phyloP scores from a whole-genome alignment of 768 basidiomycete genomes.

The Termitomyces sp. region DNA sequence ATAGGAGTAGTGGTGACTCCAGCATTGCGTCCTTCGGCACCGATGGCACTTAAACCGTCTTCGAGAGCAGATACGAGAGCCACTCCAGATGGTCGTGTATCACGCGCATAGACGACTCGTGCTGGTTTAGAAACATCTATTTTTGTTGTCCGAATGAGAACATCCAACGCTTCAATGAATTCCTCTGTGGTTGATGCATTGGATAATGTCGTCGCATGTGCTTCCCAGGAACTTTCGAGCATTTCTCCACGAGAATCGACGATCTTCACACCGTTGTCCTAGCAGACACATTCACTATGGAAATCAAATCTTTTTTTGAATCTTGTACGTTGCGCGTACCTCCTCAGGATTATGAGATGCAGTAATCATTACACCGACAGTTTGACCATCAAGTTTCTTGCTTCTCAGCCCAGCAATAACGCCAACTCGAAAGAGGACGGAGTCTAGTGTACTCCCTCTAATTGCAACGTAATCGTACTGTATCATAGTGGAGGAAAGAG shows the following conservation, averaged over 20 bases:
- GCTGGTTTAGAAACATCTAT: constrained; percentile 80
- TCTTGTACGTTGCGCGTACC: constrained; percentile 35
- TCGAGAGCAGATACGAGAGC: constrained; percentile 71
- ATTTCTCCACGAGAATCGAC: constrained; percentile 98
- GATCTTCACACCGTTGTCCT: constrained; percentile 99
- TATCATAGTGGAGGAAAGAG: constrained; percentile 10
- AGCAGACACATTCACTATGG: not conserved
- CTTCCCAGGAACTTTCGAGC: constrained; percentile 92
- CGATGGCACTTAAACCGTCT: constrained; percentile 75
- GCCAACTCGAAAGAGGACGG: constrained; percentile 92
- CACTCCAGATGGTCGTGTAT: constrained; percentile 87
- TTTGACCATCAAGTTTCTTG: constrained; percentile 85
- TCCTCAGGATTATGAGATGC: constrained; percentile 99
- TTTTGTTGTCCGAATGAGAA: constrained; percentile 54
- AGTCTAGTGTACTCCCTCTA: constrained; percentile 71
- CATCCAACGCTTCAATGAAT: constrained; percentile 60
- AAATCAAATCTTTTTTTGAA: constrained; percentile 6
- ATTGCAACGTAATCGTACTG: constrained; percentile 8
- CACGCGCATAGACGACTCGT: constrained; percentile 84
- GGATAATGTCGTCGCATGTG: constrained; percentile 77
- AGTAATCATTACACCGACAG: constrained; percentile 97
- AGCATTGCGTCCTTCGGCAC: constrained; percentile 62
- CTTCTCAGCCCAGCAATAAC: constrained; percentile 87
- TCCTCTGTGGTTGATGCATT: constrained; percentile 74
- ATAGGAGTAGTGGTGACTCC: constrained; percentile 92